A percentile compares a stretch with the other conserved stretches of the same genome.
Evolutionary conservation across 2,329 filamentous ascomycete genomes (phyloP).

Genomic region (Trichoderma oligosporum): DNA sequence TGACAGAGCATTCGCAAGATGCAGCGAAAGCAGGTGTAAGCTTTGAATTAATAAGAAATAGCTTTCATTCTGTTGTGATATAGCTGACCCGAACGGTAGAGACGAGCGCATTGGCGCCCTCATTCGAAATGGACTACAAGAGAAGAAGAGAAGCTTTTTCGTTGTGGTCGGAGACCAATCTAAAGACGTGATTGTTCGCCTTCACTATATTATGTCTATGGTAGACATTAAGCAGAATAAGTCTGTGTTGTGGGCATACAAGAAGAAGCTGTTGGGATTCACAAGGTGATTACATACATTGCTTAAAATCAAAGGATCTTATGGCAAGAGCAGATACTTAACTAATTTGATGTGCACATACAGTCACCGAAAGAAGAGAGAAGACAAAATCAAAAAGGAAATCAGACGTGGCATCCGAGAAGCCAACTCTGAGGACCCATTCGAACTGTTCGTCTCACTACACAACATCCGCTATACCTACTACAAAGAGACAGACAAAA

Average conservation of each 20-base stretch:
- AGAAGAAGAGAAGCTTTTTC: slow-evolving; percentile 98
- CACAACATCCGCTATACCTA: slow-evolving; percentile 98
- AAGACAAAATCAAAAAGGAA: slow-evolving; percentile 97
- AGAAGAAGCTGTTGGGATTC: slow-evolving; percentile 93
- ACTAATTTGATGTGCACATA: not conserved
- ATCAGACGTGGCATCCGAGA: slow-evolving; percentile 93
- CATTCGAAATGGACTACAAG: slow-evolving; percentile 84
- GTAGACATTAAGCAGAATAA: slow-evolving; percentile 87
- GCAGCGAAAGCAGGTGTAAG: slow-evolving; percentile 58
- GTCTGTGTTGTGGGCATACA: slow-evolving; percentile 96
- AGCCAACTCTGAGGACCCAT: slow-evolving; percentile 87
- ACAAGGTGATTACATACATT: slow-evolving; percentile 52
- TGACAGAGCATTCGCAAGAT: slow-evolving; percentile 39
- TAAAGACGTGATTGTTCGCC: slow-evolving; percentile 94
- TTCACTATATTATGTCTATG: slow-evolving; percentile 86
- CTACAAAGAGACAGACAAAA: slow-evolving; percentile 99
- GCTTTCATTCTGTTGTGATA: not conserved
- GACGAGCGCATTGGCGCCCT: slow-evolving; percentile 88
- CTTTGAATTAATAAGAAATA: slow-evolving; percentile 5
- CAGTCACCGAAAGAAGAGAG: slow-evolving; percentile 88
- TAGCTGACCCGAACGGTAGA: slow-evolving; percentile 40
- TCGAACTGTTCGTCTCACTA: slow-evolving; percentile 93
- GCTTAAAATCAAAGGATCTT: not conserved
- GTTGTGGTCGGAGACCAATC: slow-evolving; percentile 87
- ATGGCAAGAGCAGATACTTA: not conserved